Percentiles rank a stretch among this genome's conserved stretches.
Conservation (phyloP, 2,329 filamentous ascomycete genomes). For the Aspergillus ruber region DNA sequence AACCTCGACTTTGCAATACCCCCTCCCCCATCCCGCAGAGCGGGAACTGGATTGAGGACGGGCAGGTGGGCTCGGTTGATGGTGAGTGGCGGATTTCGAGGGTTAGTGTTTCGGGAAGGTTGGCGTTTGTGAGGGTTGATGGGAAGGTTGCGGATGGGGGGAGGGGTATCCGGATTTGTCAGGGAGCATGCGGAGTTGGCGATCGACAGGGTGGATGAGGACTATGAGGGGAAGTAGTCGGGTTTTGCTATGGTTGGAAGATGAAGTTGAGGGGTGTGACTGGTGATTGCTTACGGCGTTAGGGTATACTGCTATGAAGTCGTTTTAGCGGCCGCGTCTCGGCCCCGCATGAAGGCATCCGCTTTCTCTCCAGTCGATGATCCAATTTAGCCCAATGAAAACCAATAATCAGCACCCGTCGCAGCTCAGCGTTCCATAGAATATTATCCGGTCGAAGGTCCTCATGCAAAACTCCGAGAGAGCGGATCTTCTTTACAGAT, state of each 20-base stretch:
- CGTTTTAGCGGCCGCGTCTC: too few relatives aligned
- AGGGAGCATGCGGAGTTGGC: too few relatives aligned
- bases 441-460: constrained; percentile 6
- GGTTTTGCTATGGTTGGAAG: too few relatives aligned
- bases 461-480: constrained; percentile 12
- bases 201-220: too few relatives aligned
- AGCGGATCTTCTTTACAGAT: constrained; percentile 5
- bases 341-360: too few relatives aligned
- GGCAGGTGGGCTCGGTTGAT: not conserved
- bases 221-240: too few relatives aligned
- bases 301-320: too few relatives aligned
- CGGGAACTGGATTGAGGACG: not conserved
- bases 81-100: not conserved
- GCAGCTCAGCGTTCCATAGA: constrained; percentile 19
- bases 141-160: too few relatives aligned
- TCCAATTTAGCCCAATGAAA: constrained; percentile 12
- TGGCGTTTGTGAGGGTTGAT: not conserved
- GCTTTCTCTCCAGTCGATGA: too few relatives aligned
- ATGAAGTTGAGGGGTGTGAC: too few relatives aligned
- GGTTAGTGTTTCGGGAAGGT: not conserved
- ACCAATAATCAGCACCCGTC: constrained; percentile 16
- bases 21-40: not conserved
- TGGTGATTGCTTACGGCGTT: too few relatives aligned
- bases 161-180: too few relatives aligned
- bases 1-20: constrained; percentile 1